Evolutionary conservation across 1,284 basidiomycete genomes (phyloP).

Genomic region (Vanrija sp.): DNA sequence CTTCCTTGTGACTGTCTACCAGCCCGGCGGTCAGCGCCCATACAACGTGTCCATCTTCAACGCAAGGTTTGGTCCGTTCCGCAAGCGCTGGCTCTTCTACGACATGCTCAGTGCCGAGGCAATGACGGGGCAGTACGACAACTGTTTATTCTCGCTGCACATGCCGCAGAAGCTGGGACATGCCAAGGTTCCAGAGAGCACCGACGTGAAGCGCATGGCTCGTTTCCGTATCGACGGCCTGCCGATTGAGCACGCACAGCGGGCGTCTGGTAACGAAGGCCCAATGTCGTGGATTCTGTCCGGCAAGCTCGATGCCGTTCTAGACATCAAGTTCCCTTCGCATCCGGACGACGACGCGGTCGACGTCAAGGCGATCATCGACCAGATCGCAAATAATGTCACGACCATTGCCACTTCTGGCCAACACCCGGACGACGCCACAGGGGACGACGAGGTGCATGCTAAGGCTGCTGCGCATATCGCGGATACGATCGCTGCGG

Average conservation of each 20-base stretch:
- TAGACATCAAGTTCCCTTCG: constrained; percentile 95
- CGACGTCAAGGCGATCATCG: constrained; percentile 82
- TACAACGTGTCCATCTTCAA: constrained; percentile 94
- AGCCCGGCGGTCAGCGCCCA: constrained; percentile 87
- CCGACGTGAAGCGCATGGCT: constrained; percentile 84
- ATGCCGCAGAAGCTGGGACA: constrained; percentile 93
- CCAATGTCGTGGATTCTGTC: constrained; percentile 96
- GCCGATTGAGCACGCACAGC: constrained; percentile 92
- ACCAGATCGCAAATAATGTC: constrained; percentile 85
- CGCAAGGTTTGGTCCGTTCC: constrained; percentile 77
- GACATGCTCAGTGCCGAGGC: constrained; percentile 87
- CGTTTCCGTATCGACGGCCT: constrained; percentile 95
- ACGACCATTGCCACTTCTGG: constrained; percentile 47
- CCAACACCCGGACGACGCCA: constrained; percentile 32
- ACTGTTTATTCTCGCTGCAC: constrained; percentile 94
- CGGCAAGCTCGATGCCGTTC: constrained; percentile 92
- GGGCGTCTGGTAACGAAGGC: constrained; percentile 69
- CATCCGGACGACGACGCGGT: constrained; percentile 66
- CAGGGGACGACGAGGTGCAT: constrained; percentile 7
- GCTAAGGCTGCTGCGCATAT: constrained; percentile 48
- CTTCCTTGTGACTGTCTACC: constrained; percentile 89
- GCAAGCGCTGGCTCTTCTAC: constrained; percentile 95
- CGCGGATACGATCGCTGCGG: constrained; percentile 50
- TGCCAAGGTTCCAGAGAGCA: constrained; percentile 70
- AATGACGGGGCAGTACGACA: constrained; percentile 96